A percentile compares a stretch with the other conserved stretches of the same genome.
phyloP scores from a whole-genome alignment of 805 yeast species.

The Yarrowia osloensis region DNA sequence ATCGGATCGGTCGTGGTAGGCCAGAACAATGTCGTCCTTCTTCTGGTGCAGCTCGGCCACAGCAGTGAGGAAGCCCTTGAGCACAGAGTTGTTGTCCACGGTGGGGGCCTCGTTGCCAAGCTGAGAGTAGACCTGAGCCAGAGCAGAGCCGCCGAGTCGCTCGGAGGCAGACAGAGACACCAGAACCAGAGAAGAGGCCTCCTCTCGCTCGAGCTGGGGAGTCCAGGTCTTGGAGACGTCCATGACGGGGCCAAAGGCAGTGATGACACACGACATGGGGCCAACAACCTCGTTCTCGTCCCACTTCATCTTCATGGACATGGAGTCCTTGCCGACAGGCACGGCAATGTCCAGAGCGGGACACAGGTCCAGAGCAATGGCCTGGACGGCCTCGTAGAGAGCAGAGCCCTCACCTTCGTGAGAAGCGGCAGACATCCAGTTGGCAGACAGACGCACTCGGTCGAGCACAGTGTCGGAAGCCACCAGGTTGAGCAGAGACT shows the following conservation, averaged over 20 bases:
- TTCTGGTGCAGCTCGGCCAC: constrained; percentile 69
- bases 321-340: constrained; percentile 98
- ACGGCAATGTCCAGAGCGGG: constrained; percentile 88
- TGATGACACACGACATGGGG: constrained; percentile 87
- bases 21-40: constrained; percentile 59
- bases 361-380: constrained; percentile 90
- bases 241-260: constrained; percentile 87
- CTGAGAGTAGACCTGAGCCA: constrained; percentile 89
- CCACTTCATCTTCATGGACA: constrained; percentile 99
- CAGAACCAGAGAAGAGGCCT: constrained; percentile 55
- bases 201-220: constrained; percentile 65
- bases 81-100: constrained; percentile 64
- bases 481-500: constrained; percentile 79
- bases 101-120: constrained; percentile 83
- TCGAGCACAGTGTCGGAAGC: constrained; percentile 85
- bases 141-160: constrained; percentile 89
- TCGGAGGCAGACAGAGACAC: constrained; percentile 73
- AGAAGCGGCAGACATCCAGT: constrained; percentile 98
- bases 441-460: constrained; percentile 85
- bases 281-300: constrained; percentile 79
- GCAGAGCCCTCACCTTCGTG: constrained; percentile 95
- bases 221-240: constrained; percentile 94
- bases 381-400: constrained; percentile 94
- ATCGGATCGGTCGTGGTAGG: constrained; percentile 95
- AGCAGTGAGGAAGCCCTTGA: constrained; percentile 71